Conservation (phyloP, 495 filamentous ascomycete genomes). For the Aspergillus bridgeri region DNA sequence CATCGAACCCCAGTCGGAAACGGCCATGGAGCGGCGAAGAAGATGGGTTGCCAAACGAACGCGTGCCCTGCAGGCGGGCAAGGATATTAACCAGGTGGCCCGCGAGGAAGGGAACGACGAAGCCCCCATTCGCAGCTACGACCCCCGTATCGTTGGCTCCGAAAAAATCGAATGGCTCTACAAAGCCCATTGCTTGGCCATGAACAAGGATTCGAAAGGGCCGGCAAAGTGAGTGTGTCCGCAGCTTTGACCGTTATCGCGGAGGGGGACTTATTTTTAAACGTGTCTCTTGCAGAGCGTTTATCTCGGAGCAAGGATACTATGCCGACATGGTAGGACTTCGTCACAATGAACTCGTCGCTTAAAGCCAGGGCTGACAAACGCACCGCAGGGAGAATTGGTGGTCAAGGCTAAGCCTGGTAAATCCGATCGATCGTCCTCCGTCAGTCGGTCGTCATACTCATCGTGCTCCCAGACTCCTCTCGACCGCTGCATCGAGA, state of each 20-base stretch:
- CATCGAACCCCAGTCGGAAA: constrained; percentile 17
- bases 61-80: constrained; percentile 13
- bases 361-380: not conserved
- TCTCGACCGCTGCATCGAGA: constrained; percentile 1
- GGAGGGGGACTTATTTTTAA: not conserved
- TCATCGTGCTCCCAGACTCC: constrained; percentile 2
- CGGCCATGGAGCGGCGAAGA: constrained; percentile 14
- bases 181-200: constrained; percentile 19
- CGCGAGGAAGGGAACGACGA: constrained; percentile 9
- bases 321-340: constrained; percentile 20
- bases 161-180: constrained; percentile 19
- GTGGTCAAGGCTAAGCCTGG: constrained; percentile 15
- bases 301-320: constrained; percentile 21
- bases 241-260: too few relatives aligned
- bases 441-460: not conserved
- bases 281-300: constrained; percentile 9
- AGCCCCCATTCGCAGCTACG: constrained; percentile 19
- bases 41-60: constrained; percentile 20
- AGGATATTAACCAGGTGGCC: not conserved
- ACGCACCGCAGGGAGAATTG: constrained; percentile 13
- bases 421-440: not conserved
- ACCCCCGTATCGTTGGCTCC: constrained; percentile 18
- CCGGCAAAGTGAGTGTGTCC: constrained; percentile 9
- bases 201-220: constrained; percentile 3
- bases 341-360: not conserved